Conservation (phyloP, 306 rosid species). For the Dryas drummondii region DNA sequence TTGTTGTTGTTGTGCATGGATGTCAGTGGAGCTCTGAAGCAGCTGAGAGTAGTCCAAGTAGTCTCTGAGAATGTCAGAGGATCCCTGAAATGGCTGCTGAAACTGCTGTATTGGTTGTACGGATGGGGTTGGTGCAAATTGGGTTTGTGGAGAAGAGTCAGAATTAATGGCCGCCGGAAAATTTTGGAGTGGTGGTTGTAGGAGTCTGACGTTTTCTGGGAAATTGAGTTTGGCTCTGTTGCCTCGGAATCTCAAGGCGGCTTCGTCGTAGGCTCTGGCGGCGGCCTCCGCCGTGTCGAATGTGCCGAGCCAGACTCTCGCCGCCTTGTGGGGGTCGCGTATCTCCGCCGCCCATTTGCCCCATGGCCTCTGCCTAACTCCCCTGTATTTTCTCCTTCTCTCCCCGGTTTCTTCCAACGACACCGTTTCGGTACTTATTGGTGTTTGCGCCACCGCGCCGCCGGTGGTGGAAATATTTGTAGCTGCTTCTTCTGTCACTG, state of each 20-base stretch:
- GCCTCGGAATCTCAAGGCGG: conserved; percentile 88
- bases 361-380: conserved; percentile 97
- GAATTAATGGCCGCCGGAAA: background rate
- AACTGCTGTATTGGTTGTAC: conserved; percentile 13
- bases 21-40: conserved; percentile 51
- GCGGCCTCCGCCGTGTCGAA: conserved; percentile 97
- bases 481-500: conserved; percentile 42
- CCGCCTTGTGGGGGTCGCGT: conserved; percentile 92
- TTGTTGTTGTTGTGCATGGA: conserved; percentile 35
- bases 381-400: conserved; percentile 72
- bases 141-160: background rate
- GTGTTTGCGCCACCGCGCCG: background rate
- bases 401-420: conserved; percentile 54
- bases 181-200: conserved; percentile 19
- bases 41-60: conserved; percentile 70
- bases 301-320: conserved; percentile 96
- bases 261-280: conserved; percentile 90
- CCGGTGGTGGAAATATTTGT: conserved; percentile 2
- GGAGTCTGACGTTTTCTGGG: conserved; percentile 71
- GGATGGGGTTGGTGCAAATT: conserved; percentile 2
- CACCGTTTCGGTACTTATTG: conserved; percentile 26
- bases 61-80: conserved; percentile 45
- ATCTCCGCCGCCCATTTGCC: conserved; percentile 99
- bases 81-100: conserved; percentile 21
- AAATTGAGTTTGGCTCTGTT: conserved; percentile 93